Conservation (phyloP, 768 basidiomycete species). For the Polyporus arcularius region DNA sequence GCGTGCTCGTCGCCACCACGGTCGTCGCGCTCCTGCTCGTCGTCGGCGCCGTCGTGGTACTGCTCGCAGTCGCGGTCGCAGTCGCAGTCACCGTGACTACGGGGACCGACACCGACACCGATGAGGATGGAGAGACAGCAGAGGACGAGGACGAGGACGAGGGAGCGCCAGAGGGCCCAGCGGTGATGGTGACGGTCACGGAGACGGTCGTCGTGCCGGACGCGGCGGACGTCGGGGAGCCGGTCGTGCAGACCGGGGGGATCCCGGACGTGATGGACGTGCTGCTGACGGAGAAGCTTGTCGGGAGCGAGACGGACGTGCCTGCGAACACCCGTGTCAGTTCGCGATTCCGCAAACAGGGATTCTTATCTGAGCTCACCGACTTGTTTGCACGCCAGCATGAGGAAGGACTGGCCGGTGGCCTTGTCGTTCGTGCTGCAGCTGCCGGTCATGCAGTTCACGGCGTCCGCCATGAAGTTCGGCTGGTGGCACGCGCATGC, state of each 20-base stretch:
- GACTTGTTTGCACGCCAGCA: slow-evolving; percentile 5
- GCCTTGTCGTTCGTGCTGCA: slow-evolving; percentile 13
- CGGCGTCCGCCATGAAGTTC: slow-evolving; percentile 16
- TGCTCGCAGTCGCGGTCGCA: slow-evolving; percentile 1
- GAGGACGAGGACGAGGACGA: background rate
- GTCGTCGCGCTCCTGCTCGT: slow-evolving; percentile 4
- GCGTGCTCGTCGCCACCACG: slow-evolving; percentile 12
- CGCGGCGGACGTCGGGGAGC: background rate
- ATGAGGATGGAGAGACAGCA: too few relatives aligned
- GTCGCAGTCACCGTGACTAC: background rate
- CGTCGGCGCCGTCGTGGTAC: slow-evolving; percentile 3
- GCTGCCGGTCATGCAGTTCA: slow-evolving; percentile 18
- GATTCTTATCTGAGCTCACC: background rate
- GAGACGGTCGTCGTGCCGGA: slow-evolving; percentile 4
- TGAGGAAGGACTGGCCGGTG: slow-evolving; percentile 10
- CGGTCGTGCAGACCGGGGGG: slow-evolving; percentile 1
- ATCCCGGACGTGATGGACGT: slow-evolving; percentile 14
- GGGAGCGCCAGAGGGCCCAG: background rate
- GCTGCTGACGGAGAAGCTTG: background rate
- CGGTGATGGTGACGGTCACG: slow-evolving; percentile 12
- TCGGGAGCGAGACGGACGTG: slow-evolving; percentile 2
- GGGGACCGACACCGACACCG: too few relatives aligned
- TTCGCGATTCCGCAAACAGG: background rate
- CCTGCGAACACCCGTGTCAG: background rate
- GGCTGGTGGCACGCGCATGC: slow-evolving; percentile 17